Base-by-base conservation (phyloP, 2,329 filamentous ascomycete genomes). In the Fonsecaea pugnacius region DNA sequence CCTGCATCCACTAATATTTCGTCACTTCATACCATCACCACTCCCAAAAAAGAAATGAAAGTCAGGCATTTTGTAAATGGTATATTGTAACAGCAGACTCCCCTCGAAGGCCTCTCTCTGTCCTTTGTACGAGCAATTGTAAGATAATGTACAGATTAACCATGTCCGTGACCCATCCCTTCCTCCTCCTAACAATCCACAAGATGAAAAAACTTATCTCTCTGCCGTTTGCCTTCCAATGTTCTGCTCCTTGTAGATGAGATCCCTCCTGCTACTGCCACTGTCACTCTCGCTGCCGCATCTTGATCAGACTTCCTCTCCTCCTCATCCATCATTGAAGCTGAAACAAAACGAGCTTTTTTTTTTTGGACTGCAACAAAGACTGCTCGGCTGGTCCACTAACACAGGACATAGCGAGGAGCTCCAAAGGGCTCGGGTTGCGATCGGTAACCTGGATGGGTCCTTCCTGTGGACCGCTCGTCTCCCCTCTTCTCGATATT, bases 131-230 rank as follows among this genome's bases (percentile, higher is more conserved):
- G 16, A 21, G 27, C n/a, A 33, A 6, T 36, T 33, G 33, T 1
- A 32, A 12, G 51, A 53, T 53, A 53, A n/a, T 53, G 51, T 53
- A 53, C 51, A 53, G 33, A 36, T 33, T 53, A 48, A 48, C 43
- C 43, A 14, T 48, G 43, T 24, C 18, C 43, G 43, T 48, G 16
- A 21, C 43, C 43, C 24, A 18, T 48, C 43, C 43, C 43, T 14
- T 48, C 43, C 43, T 48, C 12, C 21, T 48, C 43, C 43, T 9
- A 48, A 30, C 27, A 30, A 48, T 21, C 43, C 43, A 48, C 43
- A 48, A 48, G 21, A 27, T 48, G 43, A 48, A 48, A 48, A 48
- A 48, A 30, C 0, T 3, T 48, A 27, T 24, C 43, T 48, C 43
- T 27, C 43, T 24, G 18, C 43, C 43, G 10, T 48, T 21, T 48